A percentile compares a stretch with the other conserved stretches of the same genome.
Conservation (phyloP, 768 basidiomycete genomes). For the Suillus occidentalis region DNA sequence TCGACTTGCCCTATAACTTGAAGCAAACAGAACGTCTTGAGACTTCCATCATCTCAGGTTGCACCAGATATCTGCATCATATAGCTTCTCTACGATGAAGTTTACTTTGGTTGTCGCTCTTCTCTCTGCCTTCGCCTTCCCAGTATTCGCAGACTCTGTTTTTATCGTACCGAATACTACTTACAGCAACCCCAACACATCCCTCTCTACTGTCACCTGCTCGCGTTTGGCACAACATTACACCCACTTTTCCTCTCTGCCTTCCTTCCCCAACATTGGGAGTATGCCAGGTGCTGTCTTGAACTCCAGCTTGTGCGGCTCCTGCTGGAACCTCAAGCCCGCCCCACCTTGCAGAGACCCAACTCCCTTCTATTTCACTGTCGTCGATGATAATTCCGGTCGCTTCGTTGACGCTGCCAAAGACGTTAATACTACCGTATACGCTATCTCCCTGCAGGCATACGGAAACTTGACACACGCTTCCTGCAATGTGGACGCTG, state of each 20-base stretch:
- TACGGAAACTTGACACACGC: background rate
- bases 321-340: slow-evolving; percentile 8
- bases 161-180: background rate
- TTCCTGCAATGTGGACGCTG: background rate
- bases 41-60: background rate
- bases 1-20: background rate
- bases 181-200: slow-evolving; percentile 7
- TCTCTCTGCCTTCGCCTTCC: slow-evolving; percentile 8
- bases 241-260: slow-evolving; percentile 14
- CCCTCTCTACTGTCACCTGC: slow-evolving; percentile 18
- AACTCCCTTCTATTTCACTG: slow-evolving; percentile 1
- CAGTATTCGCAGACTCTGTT: background rate
- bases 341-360: background rate
- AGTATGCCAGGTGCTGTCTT: slow-evolving; percentile 7
- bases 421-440: background rate
- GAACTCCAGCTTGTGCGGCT: slow-evolving; percentile 6
- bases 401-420: slow-evolving; percentile 8
- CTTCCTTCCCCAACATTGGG: slow-evolving; percentile 9
- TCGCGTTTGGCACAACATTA: slow-evolving; percentile 15
- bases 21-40: background rate
- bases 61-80: background rate
- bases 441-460: background rate
- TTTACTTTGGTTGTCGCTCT: slow-evolving; percentile 3
- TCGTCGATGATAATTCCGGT: slow-evolving; percentile 19
- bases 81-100: slow-evolving; percentile 5